Conservation (phyloP, 2,329 filamentous ascomycete genomes). For the Juglanconis juglandina region DNA sequence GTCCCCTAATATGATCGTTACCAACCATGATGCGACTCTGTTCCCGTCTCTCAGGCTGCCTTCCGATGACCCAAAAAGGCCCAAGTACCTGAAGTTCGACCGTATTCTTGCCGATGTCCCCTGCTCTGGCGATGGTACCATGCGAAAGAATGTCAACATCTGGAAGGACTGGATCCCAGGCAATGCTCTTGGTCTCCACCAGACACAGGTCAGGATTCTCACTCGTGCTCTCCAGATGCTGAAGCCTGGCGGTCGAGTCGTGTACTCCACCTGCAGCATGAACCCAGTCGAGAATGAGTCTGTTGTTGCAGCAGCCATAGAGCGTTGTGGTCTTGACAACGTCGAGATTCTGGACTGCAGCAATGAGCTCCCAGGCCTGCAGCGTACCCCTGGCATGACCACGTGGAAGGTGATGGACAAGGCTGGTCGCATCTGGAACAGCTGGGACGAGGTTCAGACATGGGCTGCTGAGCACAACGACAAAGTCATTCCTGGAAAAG, state of each 20-base stretch:
- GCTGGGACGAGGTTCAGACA: slow-evolving; percentile 76
- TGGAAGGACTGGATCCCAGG: slow-evolving; percentile 94
- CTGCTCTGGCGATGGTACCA: slow-evolving; percentile 91
- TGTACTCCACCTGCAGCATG: slow-evolving; percentile 98
- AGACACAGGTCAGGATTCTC: slow-evolving; percentile 84
- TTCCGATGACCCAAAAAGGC: slow-evolving; percentile 48
- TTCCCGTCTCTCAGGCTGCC: slow-evolving; percentile 90
- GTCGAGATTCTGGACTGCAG: slow-evolving; percentile 83
- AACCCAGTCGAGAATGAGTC: slow-evolving; percentile 98
- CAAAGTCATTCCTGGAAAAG: slow-evolving; percentile 58
- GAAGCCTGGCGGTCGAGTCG: slow-evolving; percentile 88
- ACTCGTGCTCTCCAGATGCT: slow-evolving; percentile 92
- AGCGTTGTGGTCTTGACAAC: slow-evolving; percentile 76
- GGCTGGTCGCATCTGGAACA: slow-evolving; percentile 71
- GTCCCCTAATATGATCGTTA: slow-evolving; percentile 93
- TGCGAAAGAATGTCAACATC: slow-evolving; percentile 86
- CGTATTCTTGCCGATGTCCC: slow-evolving; percentile 94
- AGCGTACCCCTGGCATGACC: slow-evolving; percentile 72
- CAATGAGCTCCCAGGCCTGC: slow-evolving; percentile 70
- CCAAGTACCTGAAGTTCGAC: slow-evolving; percentile 87
- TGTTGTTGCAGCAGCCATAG: slow-evolving; percentile 82
- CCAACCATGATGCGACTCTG: slow-evolving; percentile 94
- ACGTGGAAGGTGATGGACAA: slow-evolving; percentile 93
- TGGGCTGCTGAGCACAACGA: slow-evolving; percentile 55
- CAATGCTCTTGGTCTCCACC: slow-evolving; percentile 81